Conservation (phyloP, 2,329 filamentous ascomycete genomes). For the Cylindrodendrum hubeiense region DNA sequence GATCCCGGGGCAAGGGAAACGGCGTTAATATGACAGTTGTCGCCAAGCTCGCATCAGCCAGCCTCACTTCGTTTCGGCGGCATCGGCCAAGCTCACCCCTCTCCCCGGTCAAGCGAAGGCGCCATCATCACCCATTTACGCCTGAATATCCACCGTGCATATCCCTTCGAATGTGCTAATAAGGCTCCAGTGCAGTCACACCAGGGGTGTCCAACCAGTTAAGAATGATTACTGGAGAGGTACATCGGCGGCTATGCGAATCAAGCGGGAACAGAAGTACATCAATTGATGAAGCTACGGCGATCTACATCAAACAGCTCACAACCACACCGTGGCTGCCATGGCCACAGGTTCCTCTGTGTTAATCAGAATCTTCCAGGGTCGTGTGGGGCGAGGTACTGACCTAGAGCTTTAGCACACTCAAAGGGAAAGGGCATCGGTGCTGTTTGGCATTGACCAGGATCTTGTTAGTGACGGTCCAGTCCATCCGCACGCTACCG, state of each 20-base stretch:
- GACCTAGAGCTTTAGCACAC: not conserved
- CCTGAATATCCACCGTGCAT: not conserved
- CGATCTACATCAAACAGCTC: no score
- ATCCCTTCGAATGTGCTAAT: no score
- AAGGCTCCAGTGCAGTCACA: no score
- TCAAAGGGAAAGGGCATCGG: not conserved
- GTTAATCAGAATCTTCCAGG: no score
- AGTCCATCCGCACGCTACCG: slow-evolving; percentile 15
- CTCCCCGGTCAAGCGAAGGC: not conserved
- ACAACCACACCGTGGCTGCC: no score
- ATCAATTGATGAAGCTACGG: no score
- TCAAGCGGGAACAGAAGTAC: no score
- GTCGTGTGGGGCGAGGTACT: no score
- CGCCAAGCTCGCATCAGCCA: slow-evolving; percentile 6
- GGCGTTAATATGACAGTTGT: not conserved
- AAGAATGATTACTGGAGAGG: no score
- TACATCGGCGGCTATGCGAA: no score
- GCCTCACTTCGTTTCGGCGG: not conserved
- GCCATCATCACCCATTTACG: not conserved
- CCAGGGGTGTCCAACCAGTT: no score
- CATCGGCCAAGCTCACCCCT: not conserved
- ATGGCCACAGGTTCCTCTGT: no score
- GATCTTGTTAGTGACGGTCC: not conserved
- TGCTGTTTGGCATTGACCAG: not conserved
- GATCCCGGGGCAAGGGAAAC: not conserved